phyloP scores from a whole-genome alignment of 805 yeast species.

The Pichia heedii region DNA sequence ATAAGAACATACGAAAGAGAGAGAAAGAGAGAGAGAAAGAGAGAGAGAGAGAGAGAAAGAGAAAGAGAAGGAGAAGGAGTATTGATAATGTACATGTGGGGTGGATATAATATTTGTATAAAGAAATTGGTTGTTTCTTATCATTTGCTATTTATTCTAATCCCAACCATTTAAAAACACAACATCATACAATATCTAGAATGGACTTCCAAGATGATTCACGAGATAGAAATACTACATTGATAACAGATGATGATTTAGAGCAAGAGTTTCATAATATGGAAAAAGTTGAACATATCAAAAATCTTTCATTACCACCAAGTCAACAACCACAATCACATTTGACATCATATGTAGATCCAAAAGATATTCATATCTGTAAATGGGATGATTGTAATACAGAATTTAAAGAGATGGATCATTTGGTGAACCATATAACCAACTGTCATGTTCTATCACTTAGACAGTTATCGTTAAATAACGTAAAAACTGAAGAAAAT shows the following conservation, averaged over 20 bases:
- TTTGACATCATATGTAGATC: not conserved
- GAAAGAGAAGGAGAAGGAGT: too few relatives aligned
- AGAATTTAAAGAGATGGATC: slow-evolving; percentile 26
- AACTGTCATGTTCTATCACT: slow-evolving; percentile 28
- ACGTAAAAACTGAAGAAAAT: slow-evolving; percentile 6
- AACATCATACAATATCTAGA: too few relatives aligned
- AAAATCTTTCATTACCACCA: not conserved
- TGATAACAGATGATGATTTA: slow-evolving; percentile 14
- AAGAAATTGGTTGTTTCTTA: too few relatives aligned
- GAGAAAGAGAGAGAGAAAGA: too few relatives aligned
- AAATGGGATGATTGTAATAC: slow-evolving; percentile 31
- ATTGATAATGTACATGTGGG: too few relatives aligned
- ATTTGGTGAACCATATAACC: slow-evolving; percentile 33
- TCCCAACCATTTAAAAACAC: too few relatives aligned
- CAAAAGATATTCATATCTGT: slow-evolving; percentile 18
- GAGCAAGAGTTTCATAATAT: slow-evolving; percentile 18
- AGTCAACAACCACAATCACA: not conserved
- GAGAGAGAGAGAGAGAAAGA: too few relatives aligned
- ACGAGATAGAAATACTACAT: too few relatives aligned
- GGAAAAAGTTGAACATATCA: slow-evolving; percentile 6
- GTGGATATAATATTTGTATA: too few relatives aligned
- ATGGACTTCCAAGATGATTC: too few relatives aligned
- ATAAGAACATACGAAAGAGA: too few relatives aligned
- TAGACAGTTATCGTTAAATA: not conserved
- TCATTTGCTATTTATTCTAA: too few relatives aligned